These are phyloP conservation scores for Gremmenia infestans DNA, from an alignment of 2,329 filamentous ascomycete genomes.

Conservation along the genomic window DNA sequence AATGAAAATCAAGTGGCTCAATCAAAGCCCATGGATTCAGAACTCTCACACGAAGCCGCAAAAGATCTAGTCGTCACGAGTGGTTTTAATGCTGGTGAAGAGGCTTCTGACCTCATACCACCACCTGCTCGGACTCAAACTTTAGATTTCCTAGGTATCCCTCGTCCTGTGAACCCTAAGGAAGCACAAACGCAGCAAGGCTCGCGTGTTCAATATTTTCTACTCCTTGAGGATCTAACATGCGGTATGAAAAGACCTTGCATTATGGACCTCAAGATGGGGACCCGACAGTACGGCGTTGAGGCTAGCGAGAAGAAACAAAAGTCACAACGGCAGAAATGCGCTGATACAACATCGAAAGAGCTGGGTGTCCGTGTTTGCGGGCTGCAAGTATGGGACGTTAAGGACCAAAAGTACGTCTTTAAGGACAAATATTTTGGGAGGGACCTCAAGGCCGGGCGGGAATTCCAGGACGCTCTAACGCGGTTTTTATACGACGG, in stretches of 20 bases:
- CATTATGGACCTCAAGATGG: constrained; percentile 98
- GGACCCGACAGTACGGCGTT: constrained; percentile 91
- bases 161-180: constrained; percentile 68
- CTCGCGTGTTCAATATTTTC: constrained; percentile 80
- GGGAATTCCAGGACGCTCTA: constrained; percentile 83
- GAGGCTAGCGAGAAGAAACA: constrained; percentile 91
- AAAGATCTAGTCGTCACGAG: neutral
- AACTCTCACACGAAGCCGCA: neutral
- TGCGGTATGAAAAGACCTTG: constrained; percentile 95
- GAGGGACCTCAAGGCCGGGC: constrained; percentile 77
- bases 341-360: constrained; percentile 83
- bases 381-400: constrained; percentile 94
- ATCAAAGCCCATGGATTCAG: neutral
- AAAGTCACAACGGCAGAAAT: constrained; percentile 88
- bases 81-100: neutral
- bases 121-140: constrained; percentile 8
- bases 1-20: constrained; percentile 1
- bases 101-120: constrained; percentile 1
- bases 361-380: constrained; percentile 91
- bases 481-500: constrained; percentile 91
- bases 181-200: constrained; percentile 62
- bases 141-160: constrained; percentile 33
- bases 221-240: constrained; percentile 90
- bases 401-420: constrained; percentile 74
- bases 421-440: constrained; percentile 99